phyloP scores from a whole-genome alignment of 805 yeast species.

The Kodamaea jinghongensis region DNA sequence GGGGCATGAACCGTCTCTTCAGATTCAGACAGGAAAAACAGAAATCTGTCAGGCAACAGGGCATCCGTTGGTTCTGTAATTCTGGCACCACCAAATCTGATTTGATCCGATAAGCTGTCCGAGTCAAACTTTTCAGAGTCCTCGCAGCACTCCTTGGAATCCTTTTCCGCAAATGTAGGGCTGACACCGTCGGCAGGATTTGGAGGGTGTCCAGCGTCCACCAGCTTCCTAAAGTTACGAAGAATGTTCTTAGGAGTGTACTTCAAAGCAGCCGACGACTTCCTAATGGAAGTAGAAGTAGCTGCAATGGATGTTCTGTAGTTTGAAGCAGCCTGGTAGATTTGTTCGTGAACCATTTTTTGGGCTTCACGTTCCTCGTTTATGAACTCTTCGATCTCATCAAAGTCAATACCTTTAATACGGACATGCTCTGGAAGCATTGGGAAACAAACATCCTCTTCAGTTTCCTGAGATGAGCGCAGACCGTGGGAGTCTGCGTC shows the following conservation, averaged over 20 bases:
- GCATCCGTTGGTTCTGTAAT: constrained; percentile 23
- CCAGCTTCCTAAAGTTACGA: neutral
- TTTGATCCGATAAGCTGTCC: constrained; percentile 23
- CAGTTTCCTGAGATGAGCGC: constrained; percentile 83
- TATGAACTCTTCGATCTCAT: constrained; percentile 82
- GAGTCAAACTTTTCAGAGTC: neutral
- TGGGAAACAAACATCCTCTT: constrained; percentile 97
- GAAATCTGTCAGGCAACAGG: constrained; percentile 52
- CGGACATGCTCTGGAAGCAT: constrained; percentile 63
- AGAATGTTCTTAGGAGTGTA: constrained; percentile 54
- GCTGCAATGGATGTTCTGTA: constrained; percentile 3
- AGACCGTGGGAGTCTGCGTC: constrained; percentile 74
- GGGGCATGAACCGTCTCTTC: constrained; percentile 30
- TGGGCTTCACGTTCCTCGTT: constrained; percentile 55
- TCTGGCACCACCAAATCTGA: constrained; percentile 39
- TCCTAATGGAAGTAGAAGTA: constrained; percentile 7
- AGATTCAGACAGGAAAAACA: constrained; percentile 25
- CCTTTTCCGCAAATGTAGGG: constrained; percentile 10
- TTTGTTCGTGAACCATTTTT: constrained; percentile 14
- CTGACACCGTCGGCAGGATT: too few relatives aligned
- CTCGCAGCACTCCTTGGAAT: neutral
- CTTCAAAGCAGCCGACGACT: constrained; percentile 50
- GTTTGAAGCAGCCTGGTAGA: too few relatives aligned
- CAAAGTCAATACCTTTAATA: constrained; percentile 82
- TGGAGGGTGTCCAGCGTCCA: too few relatives aligned